Conservation (phyloP, 495 filamentous ascomycete genomes). For the Neurospora sp. region DNA sequence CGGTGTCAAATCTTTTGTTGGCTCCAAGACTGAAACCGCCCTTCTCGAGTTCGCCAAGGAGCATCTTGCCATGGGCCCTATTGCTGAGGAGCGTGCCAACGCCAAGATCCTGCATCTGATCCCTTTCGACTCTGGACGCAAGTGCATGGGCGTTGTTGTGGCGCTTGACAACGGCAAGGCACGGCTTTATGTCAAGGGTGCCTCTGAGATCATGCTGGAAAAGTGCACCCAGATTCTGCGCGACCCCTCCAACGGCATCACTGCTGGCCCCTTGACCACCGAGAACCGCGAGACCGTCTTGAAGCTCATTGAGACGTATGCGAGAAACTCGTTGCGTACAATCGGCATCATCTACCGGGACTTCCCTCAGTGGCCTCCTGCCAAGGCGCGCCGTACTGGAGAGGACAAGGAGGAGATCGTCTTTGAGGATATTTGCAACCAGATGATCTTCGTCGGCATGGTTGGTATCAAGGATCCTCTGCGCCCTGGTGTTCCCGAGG, state of each 20-base stretch:
- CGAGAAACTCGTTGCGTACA: constrained; percentile 71
- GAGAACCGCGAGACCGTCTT: constrained; percentile 51
- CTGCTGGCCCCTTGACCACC: constrained; percentile 42
- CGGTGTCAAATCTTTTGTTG: constrained; percentile 62
- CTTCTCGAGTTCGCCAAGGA: constrained; percentile 66
- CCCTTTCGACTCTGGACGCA: constrained; percentile 77
- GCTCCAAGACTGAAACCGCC: constrained; percentile 86
- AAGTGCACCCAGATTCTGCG: constrained; percentile 62
- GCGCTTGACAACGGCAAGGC: constrained; percentile 52
- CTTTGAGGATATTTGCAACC: constrained; percentile 62
- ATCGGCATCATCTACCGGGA: constrained; percentile 83
- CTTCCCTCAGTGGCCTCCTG: constrained; percentile 81
- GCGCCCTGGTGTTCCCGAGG: constrained; percentile 65
- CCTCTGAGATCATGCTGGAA: constrained; percentile 73
- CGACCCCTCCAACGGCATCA: constrained; percentile 54
- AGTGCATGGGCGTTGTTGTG: constrained; percentile 81
- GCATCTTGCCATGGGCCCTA: constrained; percentile 61
- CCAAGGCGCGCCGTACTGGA: constrained; percentile 50
- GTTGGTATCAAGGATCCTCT: constrained; percentile 87
- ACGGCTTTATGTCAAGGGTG: constrained; percentile 74
- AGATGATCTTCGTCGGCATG: constrained; percentile 68
- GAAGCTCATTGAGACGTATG: constrained; percentile 63
- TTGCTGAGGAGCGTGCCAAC: constrained; percentile 60
- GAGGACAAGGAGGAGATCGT: constrained; percentile 58
- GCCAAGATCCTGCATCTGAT: constrained; percentile 60